Percentiles rank a stretch among this genome's conserved stretches.
phyloP scores from a whole-genome alignment of 1,284 basidiomycete species.

The Leccinum proximum region DNA sequence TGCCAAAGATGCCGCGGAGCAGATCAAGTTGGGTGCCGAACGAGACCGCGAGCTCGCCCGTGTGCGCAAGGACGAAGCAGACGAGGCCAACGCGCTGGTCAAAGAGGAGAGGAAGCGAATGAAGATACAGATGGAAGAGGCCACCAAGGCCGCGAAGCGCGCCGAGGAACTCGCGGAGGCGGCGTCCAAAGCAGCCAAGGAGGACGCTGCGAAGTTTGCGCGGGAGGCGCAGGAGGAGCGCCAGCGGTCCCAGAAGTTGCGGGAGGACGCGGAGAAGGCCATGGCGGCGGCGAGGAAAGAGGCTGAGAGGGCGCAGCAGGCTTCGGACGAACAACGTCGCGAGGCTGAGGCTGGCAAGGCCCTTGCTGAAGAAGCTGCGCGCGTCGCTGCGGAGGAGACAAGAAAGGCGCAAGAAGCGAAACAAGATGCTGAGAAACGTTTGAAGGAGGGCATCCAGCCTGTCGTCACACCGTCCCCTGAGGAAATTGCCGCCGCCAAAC shows the following conservation, averaged over 20 bases:
- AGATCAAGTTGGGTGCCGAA: conserved; percentile 1
- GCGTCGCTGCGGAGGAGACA: not conserved
- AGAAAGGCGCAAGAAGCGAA: not conserved
- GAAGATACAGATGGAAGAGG: not conserved
- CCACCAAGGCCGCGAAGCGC: not conserved
- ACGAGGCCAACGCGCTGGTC: conserved; percentile 7
- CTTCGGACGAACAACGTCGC: not conserved
- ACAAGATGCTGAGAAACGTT: not conserved
- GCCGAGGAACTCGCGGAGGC: not conserved
- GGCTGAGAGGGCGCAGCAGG: not conserved
- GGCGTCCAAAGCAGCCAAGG: not conserved
- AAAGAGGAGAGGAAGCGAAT: conserved; percentile 2
- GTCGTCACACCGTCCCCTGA: not conserved
- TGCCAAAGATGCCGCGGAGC: not conserved
- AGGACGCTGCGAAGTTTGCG: not conserved
- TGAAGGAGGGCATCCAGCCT: not conserved
- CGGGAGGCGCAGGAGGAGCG: not conserved
- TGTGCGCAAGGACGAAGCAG: conserved; percentile 15
- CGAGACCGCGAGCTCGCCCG: conserved; percentile 8
- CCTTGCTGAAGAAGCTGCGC: not conserved
- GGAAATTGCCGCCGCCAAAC: not conserved
- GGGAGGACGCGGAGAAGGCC: not conserved
- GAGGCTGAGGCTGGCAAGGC: not conserved
- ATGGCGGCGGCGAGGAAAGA: not conserved
- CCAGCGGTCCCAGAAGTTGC: not conserved